Percentiles rank a stretch among this genome's conserved stretches.
Evolutionary conservation across 805 yeast species (phyloP).

Genomic region (Yarrowia deformans): DNA sequence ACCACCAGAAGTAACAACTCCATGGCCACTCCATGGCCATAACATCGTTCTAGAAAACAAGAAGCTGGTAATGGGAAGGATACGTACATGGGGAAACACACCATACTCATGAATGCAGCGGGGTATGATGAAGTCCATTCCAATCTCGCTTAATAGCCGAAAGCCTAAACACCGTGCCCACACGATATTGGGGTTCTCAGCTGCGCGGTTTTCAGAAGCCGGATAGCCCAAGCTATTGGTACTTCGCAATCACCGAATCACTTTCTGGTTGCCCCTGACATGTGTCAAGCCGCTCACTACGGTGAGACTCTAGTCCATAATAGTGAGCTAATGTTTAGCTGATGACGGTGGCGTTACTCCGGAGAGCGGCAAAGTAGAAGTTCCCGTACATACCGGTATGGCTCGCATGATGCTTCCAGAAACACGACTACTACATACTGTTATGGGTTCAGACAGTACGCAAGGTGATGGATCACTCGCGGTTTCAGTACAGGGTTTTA

Average conservation of each 20-base stretch:
- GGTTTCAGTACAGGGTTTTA: background rate
- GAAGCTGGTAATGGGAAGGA: background rate
- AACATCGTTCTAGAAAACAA: background rate
- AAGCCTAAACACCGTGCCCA: background rate
- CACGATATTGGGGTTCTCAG: background rate
- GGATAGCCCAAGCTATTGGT: background rate
- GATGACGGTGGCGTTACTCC: background rate
- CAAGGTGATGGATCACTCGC: too few species aligned
- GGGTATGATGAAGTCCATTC: too few species aligned
- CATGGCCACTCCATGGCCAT: background rate
- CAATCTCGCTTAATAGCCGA: slow-evolving; percentile 4
- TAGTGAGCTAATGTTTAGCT: slow-evolving; percentile 1
- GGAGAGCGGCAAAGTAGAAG: slow-evolving; percentile 1
- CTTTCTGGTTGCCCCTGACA: slow-evolving; percentile 11
- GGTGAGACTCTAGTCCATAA: background rate
- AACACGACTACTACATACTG: too few species aligned
- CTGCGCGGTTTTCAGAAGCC: background rate
- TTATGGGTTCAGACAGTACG: too few species aligned
- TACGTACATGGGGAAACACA: background rate
- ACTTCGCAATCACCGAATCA: background rate
- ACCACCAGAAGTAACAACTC: background rate
- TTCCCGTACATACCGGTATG: background rate
- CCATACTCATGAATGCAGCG: background rate
- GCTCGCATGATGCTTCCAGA: too few species aligned
- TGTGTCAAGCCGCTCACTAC: background rate